A percentile compares a stretch with the other conserved stretches of the same genome.
Evolutionary conservation across 1,284 basidiomycete species (phyloP).

Genomic region (Ceratobasidium sp.): DNA sequence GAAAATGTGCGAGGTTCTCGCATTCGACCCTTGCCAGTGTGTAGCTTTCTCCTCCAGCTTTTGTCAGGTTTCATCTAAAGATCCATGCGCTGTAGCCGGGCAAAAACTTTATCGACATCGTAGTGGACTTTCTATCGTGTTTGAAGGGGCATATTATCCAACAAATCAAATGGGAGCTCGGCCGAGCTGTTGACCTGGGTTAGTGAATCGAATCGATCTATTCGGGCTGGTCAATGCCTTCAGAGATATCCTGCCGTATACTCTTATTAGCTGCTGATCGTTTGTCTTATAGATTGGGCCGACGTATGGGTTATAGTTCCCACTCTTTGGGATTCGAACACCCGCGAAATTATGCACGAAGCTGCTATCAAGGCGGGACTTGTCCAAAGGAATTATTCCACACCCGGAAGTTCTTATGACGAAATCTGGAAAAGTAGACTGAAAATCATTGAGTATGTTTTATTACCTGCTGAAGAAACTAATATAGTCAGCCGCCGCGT

Average conservation of each 20-base stretch:
- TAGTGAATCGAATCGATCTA: slow-evolving; percentile 45
- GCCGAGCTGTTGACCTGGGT: slow-evolving; percentile 81
- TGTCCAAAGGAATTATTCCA: slow-evolving; percentile 65
- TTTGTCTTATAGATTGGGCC: slow-evolving; percentile 63
- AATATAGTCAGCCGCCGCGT: background rate
- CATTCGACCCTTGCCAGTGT: slow-evolving; percentile 81
- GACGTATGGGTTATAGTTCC: slow-evolving; percentile 83
- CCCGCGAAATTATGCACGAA: slow-evolving; percentile 80
- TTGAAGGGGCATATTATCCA: slow-evolving; percentile 85
- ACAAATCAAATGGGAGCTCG: slow-evolving; percentile 81
- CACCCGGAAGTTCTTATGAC: slow-evolving; percentile 59
- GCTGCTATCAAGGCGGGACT: slow-evolving; percentile 79
- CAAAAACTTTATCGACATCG: slow-evolving; percentile 75
- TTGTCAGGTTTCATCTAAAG: background rate
- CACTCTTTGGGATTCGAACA: slow-evolving; percentile 83
- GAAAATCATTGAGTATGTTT: slow-evolving; percentile 71
- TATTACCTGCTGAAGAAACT: background rate
- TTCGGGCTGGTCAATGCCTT: background rate
- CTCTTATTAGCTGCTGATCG: slow-evolving; percentile 24
- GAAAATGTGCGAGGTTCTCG: slow-evolving; percentile 74
- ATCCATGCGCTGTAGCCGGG: slow-evolving; percentile 58
- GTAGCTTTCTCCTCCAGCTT: slow-evolving; percentile 46
- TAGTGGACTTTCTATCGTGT: slow-evolving; percentile 78
- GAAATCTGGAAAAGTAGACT: slow-evolving; percentile 75
- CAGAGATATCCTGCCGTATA: too few relatives aligned